phyloP scores from a whole-genome alignment of 768 basidiomycete species.

The Boletus pseudopeckii region DNA sequence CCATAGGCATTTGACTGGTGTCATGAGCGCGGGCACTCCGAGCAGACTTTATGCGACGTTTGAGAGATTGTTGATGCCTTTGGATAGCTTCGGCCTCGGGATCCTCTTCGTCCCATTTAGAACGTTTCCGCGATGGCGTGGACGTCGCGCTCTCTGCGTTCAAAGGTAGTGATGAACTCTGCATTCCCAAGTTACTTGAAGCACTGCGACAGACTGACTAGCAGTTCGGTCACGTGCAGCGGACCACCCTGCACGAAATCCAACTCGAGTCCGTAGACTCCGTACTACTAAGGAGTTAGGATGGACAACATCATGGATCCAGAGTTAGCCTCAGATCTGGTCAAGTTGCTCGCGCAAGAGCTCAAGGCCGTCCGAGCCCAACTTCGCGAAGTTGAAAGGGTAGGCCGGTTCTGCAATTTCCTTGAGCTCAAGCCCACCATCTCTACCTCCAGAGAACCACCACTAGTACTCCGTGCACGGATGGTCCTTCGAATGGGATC shows the following conservation, averaged over 20 bases:
- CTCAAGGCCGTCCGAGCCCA: constrained; percentile 22
- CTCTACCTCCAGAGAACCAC: constrained; percentile 8
- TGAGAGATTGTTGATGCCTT: constrained; percentile 41
- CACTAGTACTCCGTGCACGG: background rate
- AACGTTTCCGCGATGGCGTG: constrained; percentile 68
- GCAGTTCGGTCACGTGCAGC: constrained; percentile 10
- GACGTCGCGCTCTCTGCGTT: constrained; percentile 35
- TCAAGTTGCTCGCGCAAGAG: constrained; percentile 25
- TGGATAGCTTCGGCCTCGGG: constrained; percentile 38
- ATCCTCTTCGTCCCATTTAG: constrained; percentile 65
- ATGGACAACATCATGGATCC: constrained; percentile 26
- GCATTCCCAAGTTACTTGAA: background rate
- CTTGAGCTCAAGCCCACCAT: background rate
- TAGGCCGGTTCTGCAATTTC: background rate
- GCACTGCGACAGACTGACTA: too few relatives aligned
- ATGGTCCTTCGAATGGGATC: background rate
- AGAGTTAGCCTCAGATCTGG: constrained; percentile 24
- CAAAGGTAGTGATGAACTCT: constrained; percentile 22
- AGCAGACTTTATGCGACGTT: constrained; percentile 50
- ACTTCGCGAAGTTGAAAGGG: constrained; percentile 24
- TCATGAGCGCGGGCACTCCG: constrained; percentile 20
- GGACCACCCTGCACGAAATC: background rate
- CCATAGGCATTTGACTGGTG: constrained; percentile 13
- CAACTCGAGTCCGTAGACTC: too few relatives aligned
- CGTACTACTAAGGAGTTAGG: too few relatives aligned